Evolutionary conservation across 495 filamentous ascomycete genomes (phyloP).

Genomic region (Xylaria palmicola): DNA sequence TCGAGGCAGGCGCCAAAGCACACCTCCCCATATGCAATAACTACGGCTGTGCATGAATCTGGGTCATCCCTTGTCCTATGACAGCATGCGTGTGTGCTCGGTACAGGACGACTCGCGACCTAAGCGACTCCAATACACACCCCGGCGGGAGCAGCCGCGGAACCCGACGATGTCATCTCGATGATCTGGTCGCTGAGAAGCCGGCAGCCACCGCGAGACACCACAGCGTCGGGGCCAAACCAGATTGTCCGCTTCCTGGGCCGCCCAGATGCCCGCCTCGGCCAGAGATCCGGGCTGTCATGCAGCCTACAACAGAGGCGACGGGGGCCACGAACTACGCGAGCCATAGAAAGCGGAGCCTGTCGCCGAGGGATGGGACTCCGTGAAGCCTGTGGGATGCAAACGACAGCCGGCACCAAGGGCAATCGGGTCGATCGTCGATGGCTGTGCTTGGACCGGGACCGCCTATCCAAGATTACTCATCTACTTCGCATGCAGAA

Average conservation of each 20-base stretch:
- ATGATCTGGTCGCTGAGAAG: neutral
- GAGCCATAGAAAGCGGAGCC: neutral
- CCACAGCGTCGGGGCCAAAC: neutral
- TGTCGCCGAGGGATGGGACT: neutral
- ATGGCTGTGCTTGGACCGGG: conserved; percentile 1
- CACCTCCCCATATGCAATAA: neutral
- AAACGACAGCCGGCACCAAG: neutral
- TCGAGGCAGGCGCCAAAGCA: neutral
- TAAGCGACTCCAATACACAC: conserved; percentile 2
- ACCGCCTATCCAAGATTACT: neutral
- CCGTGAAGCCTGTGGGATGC: neutral
- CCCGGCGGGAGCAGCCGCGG: conserved; percentile 13
- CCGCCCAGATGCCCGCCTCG: neutral
- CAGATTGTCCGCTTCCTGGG: neutral
- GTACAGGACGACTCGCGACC: neutral
- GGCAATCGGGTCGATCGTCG: neutral
- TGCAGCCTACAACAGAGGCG: neutral
- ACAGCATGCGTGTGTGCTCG: neutral
- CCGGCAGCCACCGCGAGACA: conserved; percentile 9
- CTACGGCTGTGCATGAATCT: conserved; percentile 4
- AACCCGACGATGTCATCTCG: neutral
- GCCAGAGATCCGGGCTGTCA: neutral
- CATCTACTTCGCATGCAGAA: no score
- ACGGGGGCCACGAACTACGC: neutral
- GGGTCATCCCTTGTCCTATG: neutral